Conservation (phyloP, 257 asterid genomes). For the Ilex aquifolium region DNA sequence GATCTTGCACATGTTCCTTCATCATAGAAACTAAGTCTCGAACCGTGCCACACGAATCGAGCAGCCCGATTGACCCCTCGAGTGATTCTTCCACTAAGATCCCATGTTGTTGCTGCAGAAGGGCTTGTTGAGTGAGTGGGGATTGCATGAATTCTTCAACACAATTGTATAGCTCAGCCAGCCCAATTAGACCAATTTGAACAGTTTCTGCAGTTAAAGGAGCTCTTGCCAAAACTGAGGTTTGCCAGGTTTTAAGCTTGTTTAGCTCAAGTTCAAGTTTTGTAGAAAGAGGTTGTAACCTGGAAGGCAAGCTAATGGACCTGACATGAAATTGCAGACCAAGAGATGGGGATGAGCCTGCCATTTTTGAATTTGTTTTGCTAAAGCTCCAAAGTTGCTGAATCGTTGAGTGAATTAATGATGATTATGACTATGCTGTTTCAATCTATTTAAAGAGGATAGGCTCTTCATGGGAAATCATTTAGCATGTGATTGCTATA, state of each 20-base stretch:
- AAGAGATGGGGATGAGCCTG: slow-evolving; percentile 19
- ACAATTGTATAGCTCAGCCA: slow-evolving; percentile 43
- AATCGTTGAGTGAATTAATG: background rate
- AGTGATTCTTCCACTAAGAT: slow-evolving; percentile 32
- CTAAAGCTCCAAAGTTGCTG: background rate
- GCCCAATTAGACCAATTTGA: slow-evolving; percentile 28
- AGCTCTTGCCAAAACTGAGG: slow-evolving; percentile 14
- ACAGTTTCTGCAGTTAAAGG: slow-evolving; percentile 27
- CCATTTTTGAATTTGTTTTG: slow-evolving; percentile 29
- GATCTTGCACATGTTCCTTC: slow-evolving; percentile 37
- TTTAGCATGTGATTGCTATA: too few relatives aligned
- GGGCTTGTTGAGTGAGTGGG: slow-evolving; percentile 21
- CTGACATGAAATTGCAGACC: slow-evolving; percentile 36
- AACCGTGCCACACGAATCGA: slow-evolving; percentile 54
- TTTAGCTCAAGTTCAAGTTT: slow-evolving; percentile 37
- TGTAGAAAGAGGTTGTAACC: slow-evolving; percentile 42
- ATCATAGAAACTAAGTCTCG: slow-evolving; percentile 33
- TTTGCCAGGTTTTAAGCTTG: slow-evolving; percentile 32
- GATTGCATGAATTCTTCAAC: slow-evolving; percentile 25
- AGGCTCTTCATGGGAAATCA: too few relatives aligned
- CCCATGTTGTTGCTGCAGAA: slow-evolving; percentile 24
- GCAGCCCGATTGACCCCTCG: slow-evolving; percentile 40
- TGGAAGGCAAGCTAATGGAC: slow-evolving; percentile 79
- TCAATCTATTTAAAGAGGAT: too few relatives aligned
- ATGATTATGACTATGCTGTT: too few relatives aligned